Conservation (phyloP, 2,329 filamentous ascomycete genomes). For the Grosmannia clavigera region DNA sequence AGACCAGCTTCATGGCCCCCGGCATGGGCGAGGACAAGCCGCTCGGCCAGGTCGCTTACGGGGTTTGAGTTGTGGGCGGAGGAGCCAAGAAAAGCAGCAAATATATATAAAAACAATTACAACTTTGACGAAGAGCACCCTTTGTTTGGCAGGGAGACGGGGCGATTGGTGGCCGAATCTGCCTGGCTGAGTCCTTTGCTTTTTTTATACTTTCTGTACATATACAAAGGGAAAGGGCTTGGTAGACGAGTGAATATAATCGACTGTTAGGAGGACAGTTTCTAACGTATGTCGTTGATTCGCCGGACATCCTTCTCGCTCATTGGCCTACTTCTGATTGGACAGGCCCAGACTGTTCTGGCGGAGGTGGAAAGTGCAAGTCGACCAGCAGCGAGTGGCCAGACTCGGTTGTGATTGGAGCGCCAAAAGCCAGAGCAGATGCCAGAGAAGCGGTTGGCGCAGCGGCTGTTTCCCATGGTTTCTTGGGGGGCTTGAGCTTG, state of each 20-base stretch:
- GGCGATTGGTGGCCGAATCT: slow-evolving; percentile 19
- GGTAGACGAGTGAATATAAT: slow-evolving; percentile 12
- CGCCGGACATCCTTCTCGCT: neutral
- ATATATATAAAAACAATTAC: slow-evolving; percentile 2
- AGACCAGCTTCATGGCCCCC: slow-evolving; percentile 68
- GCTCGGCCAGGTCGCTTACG: slow-evolving; percentile 49
- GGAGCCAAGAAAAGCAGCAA: slow-evolving; percentile 12
- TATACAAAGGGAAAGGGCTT: slow-evolving; percentile 12
- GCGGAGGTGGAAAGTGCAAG: slow-evolving; percentile 20
- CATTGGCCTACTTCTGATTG: neutral
- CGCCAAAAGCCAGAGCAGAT: neutral
- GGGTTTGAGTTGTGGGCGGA: slow-evolving; percentile 25
- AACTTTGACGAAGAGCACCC: neutral
- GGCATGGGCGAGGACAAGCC: slow-evolving; percentile 53
- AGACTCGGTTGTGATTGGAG: neutral
- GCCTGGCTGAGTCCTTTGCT: slow-evolving; percentile 1
- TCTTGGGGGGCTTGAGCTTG: slow-evolving; percentile 33
- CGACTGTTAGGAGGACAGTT: neutral
- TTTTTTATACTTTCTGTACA: slow-evolving; percentile 13
- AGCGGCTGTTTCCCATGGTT: slow-evolving; percentile 67
- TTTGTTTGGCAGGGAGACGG: neutral
- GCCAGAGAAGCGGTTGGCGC: neutral
- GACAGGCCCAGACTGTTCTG: neutral
- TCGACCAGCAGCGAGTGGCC: slow-evolving; percentile 16
- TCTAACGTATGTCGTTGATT: too few relatives aligned